Evolutionary conservation across 805 yeast genomes (phyloP).

Genomic region (Wickerhamomyces ciferrii): DNA sequence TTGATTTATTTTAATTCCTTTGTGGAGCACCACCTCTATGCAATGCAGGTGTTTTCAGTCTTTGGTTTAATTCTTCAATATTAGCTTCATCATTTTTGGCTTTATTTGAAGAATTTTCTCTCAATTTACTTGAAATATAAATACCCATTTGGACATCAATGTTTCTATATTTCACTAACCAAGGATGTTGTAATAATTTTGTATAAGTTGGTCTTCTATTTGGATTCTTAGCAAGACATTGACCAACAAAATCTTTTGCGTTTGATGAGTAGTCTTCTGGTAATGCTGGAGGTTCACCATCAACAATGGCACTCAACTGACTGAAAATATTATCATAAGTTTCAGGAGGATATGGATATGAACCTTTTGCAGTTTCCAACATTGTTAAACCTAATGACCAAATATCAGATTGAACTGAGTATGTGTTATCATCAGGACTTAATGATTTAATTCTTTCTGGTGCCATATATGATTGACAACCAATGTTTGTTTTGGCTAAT

Average conservation of each 20-base stretch:
- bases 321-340: slow-evolving; percentile 86
- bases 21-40: slow-evolving; percentile 25
- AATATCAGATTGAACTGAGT: slow-evolving; percentile 90
- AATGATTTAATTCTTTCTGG: slow-evolving; percentile 86
- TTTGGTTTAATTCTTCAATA: slow-evolving; percentile 18
- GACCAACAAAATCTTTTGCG: slow-evolving; percentile 76
- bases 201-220: slow-evolving; percentile 76
- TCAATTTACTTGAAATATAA: slow-evolving; percentile 31
- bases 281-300: slow-evolving; percentile 84
- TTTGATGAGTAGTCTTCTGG: slow-evolving; percentile 64
- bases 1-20: not conserved
- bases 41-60: slow-evolving; percentile 24
- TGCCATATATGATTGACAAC: slow-evolving; percentile 98
- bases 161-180: slow-evolving; percentile 57
- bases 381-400: slow-evolving; percentile 92
- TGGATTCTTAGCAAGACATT: slow-evolving; percentile 78
- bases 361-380: slow-evolving; percentile 84
- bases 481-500: slow-evolving; percentile 90
- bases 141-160: slow-evolving; percentile 30
- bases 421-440: slow-evolving; percentile 71
- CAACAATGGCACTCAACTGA: slow-evolving; percentile 94
- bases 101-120: slow-evolving; percentile 19
- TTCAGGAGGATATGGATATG: slow-evolving; percentile 96
- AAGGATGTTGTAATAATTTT: slow-evolving; percentile 72
- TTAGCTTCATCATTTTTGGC: slow-evolving; percentile 13